These are phyloP conservation scores for Acacia melanoxylon DNA, from an alignment of 306 rosid species.

Conservation along the genomic window DNA sequence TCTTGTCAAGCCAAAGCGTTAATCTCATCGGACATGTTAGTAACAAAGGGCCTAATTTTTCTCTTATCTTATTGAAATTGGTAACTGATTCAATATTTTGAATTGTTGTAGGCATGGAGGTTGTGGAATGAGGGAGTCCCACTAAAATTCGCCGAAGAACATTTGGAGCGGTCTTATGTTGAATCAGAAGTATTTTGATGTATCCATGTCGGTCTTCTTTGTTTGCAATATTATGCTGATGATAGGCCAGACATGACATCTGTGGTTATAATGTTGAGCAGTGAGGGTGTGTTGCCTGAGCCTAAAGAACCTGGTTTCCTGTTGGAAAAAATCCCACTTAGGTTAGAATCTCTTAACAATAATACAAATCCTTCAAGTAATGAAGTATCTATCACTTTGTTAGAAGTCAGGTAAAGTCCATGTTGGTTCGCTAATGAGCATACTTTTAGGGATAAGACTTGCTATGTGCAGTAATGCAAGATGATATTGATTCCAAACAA, in stretches of 20 bases:
- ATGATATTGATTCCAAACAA: neutral
- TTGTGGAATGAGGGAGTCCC: constrained; percentile 27
- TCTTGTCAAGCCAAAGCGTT: neutral
- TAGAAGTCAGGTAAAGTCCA: constrained; percentile 24
- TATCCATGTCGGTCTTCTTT: constrained; percentile 49
- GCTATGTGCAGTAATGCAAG: neutral
- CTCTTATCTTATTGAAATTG: neutral
- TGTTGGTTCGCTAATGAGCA: neutral
- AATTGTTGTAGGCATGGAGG: constrained; percentile 35
- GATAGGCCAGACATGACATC: constrained; percentile 51
- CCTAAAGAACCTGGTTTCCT: constrained; percentile 48
- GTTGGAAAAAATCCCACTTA: neutral
- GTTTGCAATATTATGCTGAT: constrained; percentile 45
- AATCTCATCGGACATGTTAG: constrained; percentile 27
- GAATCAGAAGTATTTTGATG: constrained; percentile 30
- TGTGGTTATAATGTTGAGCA: constrained; percentile 44
- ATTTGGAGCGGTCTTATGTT: neutral
- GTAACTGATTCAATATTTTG: neutral
- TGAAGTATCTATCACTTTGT: neutral
- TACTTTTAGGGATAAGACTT: neutral
- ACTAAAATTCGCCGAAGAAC: constrained; percentile 16
- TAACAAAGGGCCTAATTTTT: neutral
- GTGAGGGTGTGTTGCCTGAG: constrained; percentile 33
- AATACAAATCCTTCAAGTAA: constrained; percentile 15
- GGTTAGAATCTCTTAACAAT: constrained; percentile 6